Evolutionary conservation across 177 flowering plant genomes (phyloP).

Genomic region (Telopea speciosissima): DNA sequence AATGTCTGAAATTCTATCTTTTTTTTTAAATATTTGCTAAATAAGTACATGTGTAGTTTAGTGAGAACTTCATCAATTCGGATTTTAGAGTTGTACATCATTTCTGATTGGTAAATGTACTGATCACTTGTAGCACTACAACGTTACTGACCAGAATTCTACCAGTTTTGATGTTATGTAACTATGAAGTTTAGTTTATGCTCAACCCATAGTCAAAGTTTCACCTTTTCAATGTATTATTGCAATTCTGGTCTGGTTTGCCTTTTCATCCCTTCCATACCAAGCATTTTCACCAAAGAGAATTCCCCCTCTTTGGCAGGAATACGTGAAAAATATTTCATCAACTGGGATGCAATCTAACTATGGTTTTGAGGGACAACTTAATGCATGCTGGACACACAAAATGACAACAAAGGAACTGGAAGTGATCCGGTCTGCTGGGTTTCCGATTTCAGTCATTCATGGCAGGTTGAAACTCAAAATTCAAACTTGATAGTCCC

Average conservation of each 20-base stretch:
- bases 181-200: background rate
- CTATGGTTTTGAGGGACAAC: conserved; percentile 85
- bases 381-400: conserved; percentile 95
- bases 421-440: conserved; percentile 54
- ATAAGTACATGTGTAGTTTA: no score
- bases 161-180: background rate
- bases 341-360: conserved; percentile 85
- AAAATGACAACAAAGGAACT: conserved; percentile 57
- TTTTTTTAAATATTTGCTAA: no score
- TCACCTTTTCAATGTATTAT: background rate
- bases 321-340: conserved; percentile 84
- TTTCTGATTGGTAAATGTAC: no score
- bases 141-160: background rate
- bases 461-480: conserved; percentile 74
- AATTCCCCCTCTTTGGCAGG: conserved; percentile 30
- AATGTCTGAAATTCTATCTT: no score
- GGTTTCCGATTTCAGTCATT: conserved; percentile 80
- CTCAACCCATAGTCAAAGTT: background rate
- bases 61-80: no score
- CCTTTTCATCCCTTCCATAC: background rate
- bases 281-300: background rate
- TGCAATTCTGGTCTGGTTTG: background rate
- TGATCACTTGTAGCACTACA: no score
- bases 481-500: background rate
- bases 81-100: no score